phyloP scores from a whole-genome alignment of 2,329 filamentous ascomycete species.

The Dryadomyces sulphureus region DNA sequence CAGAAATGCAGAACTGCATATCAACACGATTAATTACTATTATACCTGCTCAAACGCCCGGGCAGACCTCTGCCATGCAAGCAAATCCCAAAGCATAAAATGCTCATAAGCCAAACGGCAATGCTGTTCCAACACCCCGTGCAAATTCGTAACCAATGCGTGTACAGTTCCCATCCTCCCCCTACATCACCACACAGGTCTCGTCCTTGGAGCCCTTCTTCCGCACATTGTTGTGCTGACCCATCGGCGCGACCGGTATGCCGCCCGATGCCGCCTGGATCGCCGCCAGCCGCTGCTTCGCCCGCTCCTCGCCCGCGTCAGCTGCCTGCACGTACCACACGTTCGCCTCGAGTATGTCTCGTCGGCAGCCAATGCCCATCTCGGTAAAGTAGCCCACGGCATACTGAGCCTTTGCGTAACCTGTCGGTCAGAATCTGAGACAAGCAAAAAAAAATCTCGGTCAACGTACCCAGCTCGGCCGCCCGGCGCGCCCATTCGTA shows the following conservation, averaged over 20 bases:
- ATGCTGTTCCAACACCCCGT: no score
- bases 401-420: conserved; percentile 67
- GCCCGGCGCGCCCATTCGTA: conserved; percentile 90
- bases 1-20: no score
- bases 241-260: conserved; percentile 39
- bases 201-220: conserved; percentile 32
- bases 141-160: no score
- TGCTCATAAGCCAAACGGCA: no score
- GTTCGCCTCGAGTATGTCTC: conserved; percentile 91
- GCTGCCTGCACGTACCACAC: conserved; percentile 97
- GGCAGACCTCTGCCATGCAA: no score
- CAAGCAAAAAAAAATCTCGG: not conserved
- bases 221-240: conserved; percentile 29
- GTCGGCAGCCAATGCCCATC: conserved; percentile 91
- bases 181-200: conserved; percentile 44
- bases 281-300: conserved; percentile 70
- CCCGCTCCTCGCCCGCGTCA: conserved; percentile 78
- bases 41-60: no score
- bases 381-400: conserved; percentile 95
- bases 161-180: not conserved
- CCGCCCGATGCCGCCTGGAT: conserved; percentile 69
- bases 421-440: conserved; percentile 21
- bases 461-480: conserved; percentile 64
- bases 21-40: no score
- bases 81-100: not conserved